Base-by-base conservation (phyloP, 371 early-diverging fungal genomes). In the Enterospora canceri region DNA sequence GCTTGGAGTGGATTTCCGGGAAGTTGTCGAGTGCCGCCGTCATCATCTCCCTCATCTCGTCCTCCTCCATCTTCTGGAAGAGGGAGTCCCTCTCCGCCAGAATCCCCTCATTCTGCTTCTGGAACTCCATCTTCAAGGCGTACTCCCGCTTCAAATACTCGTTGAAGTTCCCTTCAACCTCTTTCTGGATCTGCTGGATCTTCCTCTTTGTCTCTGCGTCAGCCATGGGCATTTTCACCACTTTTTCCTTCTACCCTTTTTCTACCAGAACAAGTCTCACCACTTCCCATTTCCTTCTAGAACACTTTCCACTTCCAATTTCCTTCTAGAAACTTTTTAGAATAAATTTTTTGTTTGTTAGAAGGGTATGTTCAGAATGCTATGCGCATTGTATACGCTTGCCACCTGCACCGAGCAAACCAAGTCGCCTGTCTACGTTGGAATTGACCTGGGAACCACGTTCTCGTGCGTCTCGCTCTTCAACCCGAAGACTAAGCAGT, bases 401-500 rank as follows among this genome's bases (percentile, higher is more conserved):
- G 40, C 40, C 8, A 40, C 40, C 40, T 12, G 40, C n/a, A n/a
- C 40, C 4, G 4, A 51, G 19, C 18, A 51, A 51, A 4, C 24
- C 5, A 31, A 23, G 58, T n/a, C n/a, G n/a, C n/a, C n/a, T n/a
- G 58, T 32, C 3, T 31, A 57, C 23, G 58, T 57, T 3, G 82
- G 82, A 61, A 82, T 82, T 61, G 82, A 95, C 86, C 85, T 97
- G 82, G 96, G 97, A 80, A 95, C 96, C 80, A 95, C 96, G 79
- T 94, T 95, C 88, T 91, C 91, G 26, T 94, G 94, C 83, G 92
- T 92, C 76, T 92, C 88, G 80, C 89, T 91, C 62, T 91, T 88
- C 79, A 88, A 82, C 90, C 91, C 83, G 91, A 5, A 31, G 8
- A 8, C 3, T 8, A 57, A 24, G 30, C 12, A 4, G 19, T 53